Percentiles rank a stretch among this genome's conserved stretches.
phyloP scores from a whole-genome alignment of 768 basidiomycete species.

The Amanita pseudoporphyria region DNA sequence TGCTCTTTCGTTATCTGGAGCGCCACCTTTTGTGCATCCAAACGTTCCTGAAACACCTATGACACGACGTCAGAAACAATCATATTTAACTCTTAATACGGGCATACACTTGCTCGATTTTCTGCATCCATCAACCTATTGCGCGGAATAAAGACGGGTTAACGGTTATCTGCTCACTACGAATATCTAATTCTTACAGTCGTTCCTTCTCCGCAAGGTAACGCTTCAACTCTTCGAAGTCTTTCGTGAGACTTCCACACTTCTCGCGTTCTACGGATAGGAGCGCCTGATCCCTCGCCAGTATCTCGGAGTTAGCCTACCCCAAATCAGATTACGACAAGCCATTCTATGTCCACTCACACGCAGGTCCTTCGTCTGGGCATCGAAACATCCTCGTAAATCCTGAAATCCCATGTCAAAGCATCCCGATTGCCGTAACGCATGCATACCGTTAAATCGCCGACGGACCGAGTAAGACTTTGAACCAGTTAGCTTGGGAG shows the following conservation, averaged over 20 bases:
- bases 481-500: neutral
- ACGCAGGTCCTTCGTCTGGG: neutral
- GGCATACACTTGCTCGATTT: slow-evolving; percentile 1
- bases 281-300: neutral
- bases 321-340: neutral
- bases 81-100: neutral
- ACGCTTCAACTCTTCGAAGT: neutral
- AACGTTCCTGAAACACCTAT: slow-evolving; percentile 17
- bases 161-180: neutral
- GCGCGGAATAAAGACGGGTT: neutral
- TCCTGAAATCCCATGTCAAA: neutral
- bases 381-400: neutral
- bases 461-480: neutral
- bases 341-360: neutral
- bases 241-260: neutral
- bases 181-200: neutral
- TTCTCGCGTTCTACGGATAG: neutral
- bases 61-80: slow-evolving; percentile 1
- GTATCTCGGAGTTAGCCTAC: neutral
- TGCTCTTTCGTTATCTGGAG: slow-evolving; percentile 31
- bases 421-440: neutral
- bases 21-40: slow-evolving; percentile 35
- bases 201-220: neutral
- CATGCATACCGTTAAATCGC: neutral
- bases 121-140: neutral